Evolutionary conservation across 2,329 filamentous ascomycete genomes (phyloP).

Genomic region (Exserohilum turcica): DNA sequence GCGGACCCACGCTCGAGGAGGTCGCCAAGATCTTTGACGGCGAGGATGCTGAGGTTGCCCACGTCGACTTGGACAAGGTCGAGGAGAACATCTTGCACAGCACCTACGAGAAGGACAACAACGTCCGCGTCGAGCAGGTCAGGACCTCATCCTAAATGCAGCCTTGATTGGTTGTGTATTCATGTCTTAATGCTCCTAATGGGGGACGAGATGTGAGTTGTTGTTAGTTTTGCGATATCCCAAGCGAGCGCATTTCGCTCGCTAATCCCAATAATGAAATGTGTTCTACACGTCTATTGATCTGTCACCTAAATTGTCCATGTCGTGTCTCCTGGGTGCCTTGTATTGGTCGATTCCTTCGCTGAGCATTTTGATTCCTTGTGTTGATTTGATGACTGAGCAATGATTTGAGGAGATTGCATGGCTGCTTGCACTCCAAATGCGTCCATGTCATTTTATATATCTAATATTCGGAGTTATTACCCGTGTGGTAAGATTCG

Average conservation of each 20-base stretch:
- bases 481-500: no score
- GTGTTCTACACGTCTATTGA: neutral
- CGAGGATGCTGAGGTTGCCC: constrained; percentile 56
- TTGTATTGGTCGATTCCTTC: neutral
- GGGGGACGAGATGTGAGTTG: neutral
- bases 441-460: no score
- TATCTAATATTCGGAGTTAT: no score
- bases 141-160: constrained; percentile 7
- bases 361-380: no score
- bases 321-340: no score
- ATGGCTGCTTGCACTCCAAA: no score
- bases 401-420: no score
- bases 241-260: neutral
- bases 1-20: constrained; percentile 72
- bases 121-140: constrained; percentile 24
- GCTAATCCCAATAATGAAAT: constrained; percentile 8
- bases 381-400: no score
- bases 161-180: neutral
- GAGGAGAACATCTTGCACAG: constrained; percentile 13
- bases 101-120: constrained; percentile 34
- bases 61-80: constrained; percentile 33
- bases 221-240: constrained; percentile 9
- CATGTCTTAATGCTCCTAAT: neutral
- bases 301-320: neutral
- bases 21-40: constrained; percentile 74